These are phyloP conservation scores for Coemansia reversa DNA, from an alignment of 192 early-diverging fungal genomes.

Conservation along the genomic window DNA sequence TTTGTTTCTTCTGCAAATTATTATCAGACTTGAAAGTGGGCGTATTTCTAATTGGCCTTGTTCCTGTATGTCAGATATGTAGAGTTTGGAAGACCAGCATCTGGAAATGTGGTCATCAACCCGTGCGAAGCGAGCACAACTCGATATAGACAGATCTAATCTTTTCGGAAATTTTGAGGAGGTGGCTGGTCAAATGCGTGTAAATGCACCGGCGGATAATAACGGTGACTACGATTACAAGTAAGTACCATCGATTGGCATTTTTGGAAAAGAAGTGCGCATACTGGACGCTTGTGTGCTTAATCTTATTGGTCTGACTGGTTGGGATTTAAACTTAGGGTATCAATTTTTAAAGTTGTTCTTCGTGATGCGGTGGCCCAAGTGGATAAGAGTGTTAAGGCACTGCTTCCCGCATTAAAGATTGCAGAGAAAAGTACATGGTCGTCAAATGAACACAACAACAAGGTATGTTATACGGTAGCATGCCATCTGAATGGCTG, in stretches of 20 bases:
- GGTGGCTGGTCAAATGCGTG: conserved; percentile 28
- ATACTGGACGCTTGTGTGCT: too few species aligned
- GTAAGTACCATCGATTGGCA: background rate
- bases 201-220: conserved; percentile 14
- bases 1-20: too few species aligned
- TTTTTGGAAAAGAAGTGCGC: background rate
- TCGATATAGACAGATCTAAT: conserved; percentile 3
- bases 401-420: conserved; percentile 13
- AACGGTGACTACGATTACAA: conserved; percentile 14
- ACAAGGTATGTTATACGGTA: conserved; percentile 12
- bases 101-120: conserved; percentile 10
- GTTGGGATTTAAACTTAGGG: background rate
- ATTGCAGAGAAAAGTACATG: conserved; percentile 4
- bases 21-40: too few species aligned
- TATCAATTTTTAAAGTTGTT: conserved; percentile 14
- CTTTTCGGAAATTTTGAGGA: conserved; percentile 30
- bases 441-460: conserved; percentile 9
- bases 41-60: too few species aligned
- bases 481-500: background rate
- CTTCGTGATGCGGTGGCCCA: conserved; percentile 22
- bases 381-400: background rate
- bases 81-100: conserved; percentile 33
- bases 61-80: background rate
- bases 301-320: background rate
- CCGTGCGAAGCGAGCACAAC: conserved; percentile 3